These are phyloP conservation scores for Sphagnum magellanicum DNA, from an alignment of 228 moss, liverwort and hornwort species.

Conservation along the genomic window DNA sequence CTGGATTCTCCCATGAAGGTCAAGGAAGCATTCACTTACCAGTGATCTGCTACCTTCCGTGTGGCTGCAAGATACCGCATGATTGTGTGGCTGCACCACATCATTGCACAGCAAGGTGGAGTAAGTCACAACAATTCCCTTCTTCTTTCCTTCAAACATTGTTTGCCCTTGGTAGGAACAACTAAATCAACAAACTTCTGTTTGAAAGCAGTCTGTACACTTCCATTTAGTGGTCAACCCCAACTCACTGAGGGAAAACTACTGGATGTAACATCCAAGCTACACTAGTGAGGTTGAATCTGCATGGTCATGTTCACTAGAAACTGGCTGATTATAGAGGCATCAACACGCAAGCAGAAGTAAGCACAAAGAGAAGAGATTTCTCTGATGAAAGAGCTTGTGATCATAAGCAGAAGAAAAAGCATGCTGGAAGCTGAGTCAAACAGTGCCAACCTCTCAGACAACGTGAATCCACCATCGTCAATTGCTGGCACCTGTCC, in stretches of 20 bases:
- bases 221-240: no score
- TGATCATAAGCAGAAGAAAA: background rate
- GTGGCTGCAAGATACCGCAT: slow-evolving; percentile 58
- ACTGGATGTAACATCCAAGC: no score
- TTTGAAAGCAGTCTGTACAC: no score
- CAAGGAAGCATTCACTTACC: slow-evolving; percentile 24
- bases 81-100: slow-evolving; percentile 62
- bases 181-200: no score
- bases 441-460: slow-evolving; percentile 47
- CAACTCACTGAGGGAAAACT: no score
- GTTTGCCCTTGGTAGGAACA: background rate
- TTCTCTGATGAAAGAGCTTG: background rate
- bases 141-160: background rate
- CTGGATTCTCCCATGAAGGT: background rate
- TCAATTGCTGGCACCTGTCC: slow-evolving; percentile 51
- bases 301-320: no score
- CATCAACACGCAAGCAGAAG: background rate
- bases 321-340: no score
- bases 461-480: slow-evolving; percentile 62
- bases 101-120: background rate
- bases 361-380: background rate
- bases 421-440: background rate
- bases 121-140: background rate
- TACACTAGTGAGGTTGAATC: no score
- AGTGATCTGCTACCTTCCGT: slow-evolving; percentile 63